Evolutionary conservation across 495 filamentous ascomycete genomes (phyloP).

Genomic region (Aspergillus wentii): DNA sequence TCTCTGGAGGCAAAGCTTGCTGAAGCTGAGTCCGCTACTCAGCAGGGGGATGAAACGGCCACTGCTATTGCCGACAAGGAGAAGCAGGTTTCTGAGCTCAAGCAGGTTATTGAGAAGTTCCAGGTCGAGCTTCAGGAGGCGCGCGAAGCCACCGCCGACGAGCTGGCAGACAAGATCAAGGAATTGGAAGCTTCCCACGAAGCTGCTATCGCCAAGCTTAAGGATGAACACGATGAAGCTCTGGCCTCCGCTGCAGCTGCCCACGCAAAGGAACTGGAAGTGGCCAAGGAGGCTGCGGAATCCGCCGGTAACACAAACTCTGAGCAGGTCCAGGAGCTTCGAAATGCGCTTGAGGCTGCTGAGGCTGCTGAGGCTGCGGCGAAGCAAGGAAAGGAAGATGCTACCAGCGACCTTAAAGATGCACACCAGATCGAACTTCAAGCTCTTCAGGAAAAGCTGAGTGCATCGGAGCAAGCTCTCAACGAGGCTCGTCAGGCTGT

Average conservation of each 20-base stretch:
- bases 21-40: conserved; percentile 27
- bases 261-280: conserved; percentile 32
- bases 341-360: conserved; percentile 35
- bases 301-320: conserved; percentile 19
- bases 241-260: conserved; percentile 23
- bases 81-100: conserved; percentile 32
- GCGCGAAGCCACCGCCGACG: conserved; percentile 23
- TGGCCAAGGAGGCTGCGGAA: conserved; percentile 30
- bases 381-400: conserved; percentile 22
- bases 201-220: conserved; percentile 27
- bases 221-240: conserved; percentile 31
- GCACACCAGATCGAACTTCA: conserved; percentile 33
- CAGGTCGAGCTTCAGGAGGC: conserved; percentile 32
- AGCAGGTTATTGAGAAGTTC: conserved; percentile 27
- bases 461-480: conserved; percentile 28
- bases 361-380: conserved; percentile 31
- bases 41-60: conserved; percentile 21
- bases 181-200: conserved; percentile 38
- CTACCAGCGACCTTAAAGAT: conserved; percentile 30
- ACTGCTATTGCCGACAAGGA: conserved; percentile 32
- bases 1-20: conserved; percentile 35
- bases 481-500: conserved; percentile 27
- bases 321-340: conserved; percentile 36
- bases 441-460: conserved; percentile 27
- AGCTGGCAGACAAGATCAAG: conserved; percentile 29